Evolutionary conservation across 1,284 basidiomycete genomes (phyloP).

Genomic region (Paramarasmius palmivorus): DNA sequence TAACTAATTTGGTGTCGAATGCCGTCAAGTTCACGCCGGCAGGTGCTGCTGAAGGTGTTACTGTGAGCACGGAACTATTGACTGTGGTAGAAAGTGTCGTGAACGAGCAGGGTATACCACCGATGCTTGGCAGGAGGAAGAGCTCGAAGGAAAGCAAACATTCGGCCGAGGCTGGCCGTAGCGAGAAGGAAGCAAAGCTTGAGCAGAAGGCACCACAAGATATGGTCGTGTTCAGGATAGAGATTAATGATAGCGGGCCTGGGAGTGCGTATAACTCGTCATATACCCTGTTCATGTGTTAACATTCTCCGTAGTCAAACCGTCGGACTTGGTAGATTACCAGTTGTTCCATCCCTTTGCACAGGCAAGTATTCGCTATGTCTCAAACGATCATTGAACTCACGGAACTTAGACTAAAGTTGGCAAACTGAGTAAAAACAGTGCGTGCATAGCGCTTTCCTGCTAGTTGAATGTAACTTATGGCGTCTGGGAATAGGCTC

Average conservation of each 20-base stretch:
- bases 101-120: not conserved
- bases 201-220: constrained; percentile 12
- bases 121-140: not conserved
- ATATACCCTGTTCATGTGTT: constrained; percentile 12
- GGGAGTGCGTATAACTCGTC: constrained; percentile 6
- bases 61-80: constrained; percentile 29
- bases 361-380: constrained; percentile 14
- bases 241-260: constrained; percentile 12
- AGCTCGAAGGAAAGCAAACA: constrained; percentile 4
- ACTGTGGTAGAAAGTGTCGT: not conserved
- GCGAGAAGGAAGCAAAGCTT: not conserved
- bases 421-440: constrained; percentile 38
- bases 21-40: constrained; percentile 48
- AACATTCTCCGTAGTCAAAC: constrained; percentile 20
- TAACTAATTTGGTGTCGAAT: constrained; percentile 36
- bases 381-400: too few species aligned
- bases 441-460: constrained; percentile 19
- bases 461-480: not conserved
- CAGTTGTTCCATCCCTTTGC: constrained; percentile 34
- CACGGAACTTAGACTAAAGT: constrained; percentile 27
- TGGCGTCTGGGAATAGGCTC: constrained; percentile 17
- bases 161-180: constrained; percentile 14
- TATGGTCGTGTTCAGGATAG: constrained; percentile 14
- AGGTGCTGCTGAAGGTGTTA: constrained; percentile 31
- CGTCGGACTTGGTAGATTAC: constrained; percentile 42